Conservation (phyloP, 345 rosid genomes). For the Clarkia xantiana region DNA sequence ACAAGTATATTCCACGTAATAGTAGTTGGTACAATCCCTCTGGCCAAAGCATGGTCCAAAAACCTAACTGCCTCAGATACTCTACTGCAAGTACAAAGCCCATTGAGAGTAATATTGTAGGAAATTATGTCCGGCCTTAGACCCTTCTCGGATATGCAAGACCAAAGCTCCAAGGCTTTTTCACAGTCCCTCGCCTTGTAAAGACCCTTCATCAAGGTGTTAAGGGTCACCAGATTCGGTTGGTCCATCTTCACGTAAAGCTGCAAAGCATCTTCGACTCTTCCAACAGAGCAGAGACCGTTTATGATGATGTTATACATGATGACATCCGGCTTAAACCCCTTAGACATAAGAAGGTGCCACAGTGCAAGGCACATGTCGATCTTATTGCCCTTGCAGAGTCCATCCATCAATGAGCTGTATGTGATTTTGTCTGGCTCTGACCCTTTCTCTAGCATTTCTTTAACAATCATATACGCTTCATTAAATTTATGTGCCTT, state of each 20-base stretch:
- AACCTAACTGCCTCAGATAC: conserved; percentile 40
- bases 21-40: conserved; percentile 42
- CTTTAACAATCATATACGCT: conserved; percentile 51
- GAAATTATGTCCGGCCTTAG: conserved; percentile 65
- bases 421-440: conserved; percentile 67
- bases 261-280: conserved; percentile 49
- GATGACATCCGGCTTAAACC: conserved; percentile 47
- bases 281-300: conserved; percentile 65
- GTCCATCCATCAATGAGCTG: conserved; percentile 66
- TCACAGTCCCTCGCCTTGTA: conserved; percentile 42
- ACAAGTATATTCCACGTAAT: conserved; percentile 80
- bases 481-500: conserved; percentile 55
- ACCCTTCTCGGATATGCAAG: conserved; percentile 33
- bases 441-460: conserved; percentile 58
- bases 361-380: conserved; percentile 57
- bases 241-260: conserved; percentile 44
- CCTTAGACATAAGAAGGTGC: conserved; percentile 39
- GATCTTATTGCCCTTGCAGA: conserved; percentile 49
- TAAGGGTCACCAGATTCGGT: conserved; percentile 72
- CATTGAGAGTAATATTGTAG: conserved; percentile 60
- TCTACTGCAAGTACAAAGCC: conserved; percentile 59
- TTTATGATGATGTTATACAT: conserved; percentile 76
- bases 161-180: conserved; percentile 57
- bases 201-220: conserved; percentile 79
- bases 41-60: conserved; percentile 53